Conservation (phyloP, 495 filamentous ascomycete species). For the Aspergillus carlsbadensis region DNA sequence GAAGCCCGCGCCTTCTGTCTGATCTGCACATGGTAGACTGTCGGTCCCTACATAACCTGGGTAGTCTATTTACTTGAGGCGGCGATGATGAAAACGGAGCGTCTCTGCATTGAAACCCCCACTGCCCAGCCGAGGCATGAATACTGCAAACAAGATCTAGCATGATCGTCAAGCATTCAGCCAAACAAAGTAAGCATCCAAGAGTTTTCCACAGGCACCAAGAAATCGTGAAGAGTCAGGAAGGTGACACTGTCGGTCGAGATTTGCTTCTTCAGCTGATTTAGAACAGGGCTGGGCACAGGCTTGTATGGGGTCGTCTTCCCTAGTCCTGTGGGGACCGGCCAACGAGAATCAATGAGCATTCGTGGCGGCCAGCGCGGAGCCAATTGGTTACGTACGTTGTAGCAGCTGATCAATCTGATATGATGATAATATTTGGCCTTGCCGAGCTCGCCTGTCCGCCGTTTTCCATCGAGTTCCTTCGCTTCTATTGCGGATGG, state of each 20-base stretch:
- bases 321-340: background rate
- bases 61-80: no score
- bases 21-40: no score
- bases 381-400: slow-evolving; percentile 2
- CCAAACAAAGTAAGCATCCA: no score
- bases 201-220: no score
- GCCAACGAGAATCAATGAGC: background rate
- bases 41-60: no score
- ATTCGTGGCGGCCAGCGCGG: background rate
- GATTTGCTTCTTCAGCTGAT: background rate
- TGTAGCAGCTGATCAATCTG: slow-evolving; percentile 8
- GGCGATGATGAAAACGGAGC: no score
- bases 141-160: no score
- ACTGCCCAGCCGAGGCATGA: no score
- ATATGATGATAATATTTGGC: slow-evolving; percentile 3
- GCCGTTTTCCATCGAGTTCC: background rate
- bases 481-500: background rate
- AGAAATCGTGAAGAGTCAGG: no score
- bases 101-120: no score
- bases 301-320: background rate
- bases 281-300: background rate
- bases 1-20: no score
- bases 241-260: background rate
- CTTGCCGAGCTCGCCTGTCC: background rate
- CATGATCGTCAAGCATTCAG: no score